Base-by-base conservation (phyloP, 495 filamentous ascomycete species). In the Friedmanniomyces endolithicus region DNA sequence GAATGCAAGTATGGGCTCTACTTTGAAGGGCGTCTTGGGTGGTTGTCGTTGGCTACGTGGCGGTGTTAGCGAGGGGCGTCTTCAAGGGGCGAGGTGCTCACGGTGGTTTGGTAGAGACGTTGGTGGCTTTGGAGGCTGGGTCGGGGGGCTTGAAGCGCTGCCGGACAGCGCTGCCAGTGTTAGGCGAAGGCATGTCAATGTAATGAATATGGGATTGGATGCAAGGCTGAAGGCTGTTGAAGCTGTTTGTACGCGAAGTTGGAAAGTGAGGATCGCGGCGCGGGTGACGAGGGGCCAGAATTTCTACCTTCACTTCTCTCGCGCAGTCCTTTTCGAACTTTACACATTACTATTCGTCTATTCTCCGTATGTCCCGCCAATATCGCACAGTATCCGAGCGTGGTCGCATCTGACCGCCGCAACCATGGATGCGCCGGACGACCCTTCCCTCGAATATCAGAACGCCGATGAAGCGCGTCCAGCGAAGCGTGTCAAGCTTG, bases 1-100 rank as follows among this genome's bases (percentile, higher is more conserved):
- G 67, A 95, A 87, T 1, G 83, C 81, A 35, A 77, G 72, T 56
- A 88, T 84, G 40, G 86, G 79, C 50, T 84, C 75, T 48, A 90
- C 75, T 57, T 76, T 76, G 66, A 84, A 86, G 27, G 75, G 47
- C 50, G 55, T 34, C 29, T 48, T 8, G 25, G 24, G 49, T n/a
- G 24, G 50, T 29, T 51, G 34, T 24, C 31, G 48, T 40, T 45
- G 40, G 34, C 20, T 39, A 11, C 16, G 20, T 33, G 24, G 14
- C 16, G 23, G 20, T 48, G 19, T 47, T 17, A 48, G 31, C 14
- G 11, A 27, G n/a, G n/a, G 2, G 11, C 11, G 44, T 23, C 20
- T 43, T 14, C 4, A 12, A 12, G 39, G 16, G 16, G 20, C 8
- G 22, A 23, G 17, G n/a, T 22, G 17, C 44, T 47, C 44, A 47